Base-by-base conservation (phyloP, 345 rosid genomes). In the Kernera saxatilis region DNA sequence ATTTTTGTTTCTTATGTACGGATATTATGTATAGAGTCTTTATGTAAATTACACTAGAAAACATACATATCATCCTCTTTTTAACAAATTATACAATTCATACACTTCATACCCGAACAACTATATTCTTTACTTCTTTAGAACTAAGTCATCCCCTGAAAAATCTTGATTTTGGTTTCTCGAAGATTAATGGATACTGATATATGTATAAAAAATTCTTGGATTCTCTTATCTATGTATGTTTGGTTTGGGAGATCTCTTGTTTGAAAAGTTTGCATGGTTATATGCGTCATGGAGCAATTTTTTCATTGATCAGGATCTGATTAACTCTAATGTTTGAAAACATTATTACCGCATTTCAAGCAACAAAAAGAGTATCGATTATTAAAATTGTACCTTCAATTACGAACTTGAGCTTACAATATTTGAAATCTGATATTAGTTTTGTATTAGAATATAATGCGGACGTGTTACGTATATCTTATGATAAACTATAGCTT, bases 381-480 rank as follows among this genome's bases (percentile, higher is more conserved):
- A 36, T 23, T 48, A 8, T 33, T 26, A 25, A 48, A 58, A 36
- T 25, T 18, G 17, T 26, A 23, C 22, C 29, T 30, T 12, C 58
- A 26, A 1, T 25, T 25, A 48, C 17, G 61, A 50, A 61, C 13
- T 70, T 37, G 19, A 59, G 53, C 25, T 39, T 71, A 41, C 7
- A n/a, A n/a, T n/a, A 51, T 39, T 13, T 59, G 8, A 13, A 37
- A 37, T 36, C 11, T 36, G 32, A 9, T 15, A n/a, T 22, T 12
- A 50, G 26, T 62, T 61, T 61, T 46, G 30, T 32, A 45, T 32
- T 19, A 46, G 19, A 62, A 39, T 37, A 15, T 17, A 23, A 8
- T 64, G 68, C 33, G 50, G 65, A 64, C 64, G 30, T 54, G 32
- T 72, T 36, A 64, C 39, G 64, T 23, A 11, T 17, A 41, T 23